Percentiles rank a stretch among this genome's conserved stretches.
phyloP scores from a whole-genome alignment of 345 rosid genomes.

The Brassica napus region Da-Ae NC_063437.1:19161001-19161500 shows the following conservation, averaged over 20 bases:
- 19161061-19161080: slow-evolving; percentile 78
- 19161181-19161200: slow-evolving; percentile 73
- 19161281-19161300: slow-evolving; percentile 67
- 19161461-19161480: slow-evolving; percentile 76
- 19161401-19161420: slow-evolving; percentile 68
- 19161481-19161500: slow-evolving; percentile 79
- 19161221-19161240: slow-evolving; percentile 82
- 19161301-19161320: slow-evolving; percentile 75
- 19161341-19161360: slow-evolving; percentile 61
- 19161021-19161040: slow-evolving; percentile 58
- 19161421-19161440: slow-evolving; percentile 89
- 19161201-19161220: slow-evolving; percentile 75
- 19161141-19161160: slow-evolving; percentile 68
- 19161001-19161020: slow-evolving; percentile 55
- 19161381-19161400: slow-evolving; percentile 60
- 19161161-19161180: slow-evolving; percentile 81
- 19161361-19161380: slow-evolving; percentile 71
- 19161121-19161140: slow-evolving; percentile 78
- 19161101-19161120: slow-evolving; percentile 72
- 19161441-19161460: slow-evolving; percentile 86
- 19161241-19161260: slow-evolving; percentile 85
- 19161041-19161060: slow-evolving; percentile 62
- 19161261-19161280: slow-evolving; percentile 74
- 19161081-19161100: slow-evolving; percentile 75
- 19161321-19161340: slow-evolving; percentile 62